Conservation (phyloP, 2,329 filamentous ascomycete genomes). For the Hymenoscyphus infarciens region DNA sequence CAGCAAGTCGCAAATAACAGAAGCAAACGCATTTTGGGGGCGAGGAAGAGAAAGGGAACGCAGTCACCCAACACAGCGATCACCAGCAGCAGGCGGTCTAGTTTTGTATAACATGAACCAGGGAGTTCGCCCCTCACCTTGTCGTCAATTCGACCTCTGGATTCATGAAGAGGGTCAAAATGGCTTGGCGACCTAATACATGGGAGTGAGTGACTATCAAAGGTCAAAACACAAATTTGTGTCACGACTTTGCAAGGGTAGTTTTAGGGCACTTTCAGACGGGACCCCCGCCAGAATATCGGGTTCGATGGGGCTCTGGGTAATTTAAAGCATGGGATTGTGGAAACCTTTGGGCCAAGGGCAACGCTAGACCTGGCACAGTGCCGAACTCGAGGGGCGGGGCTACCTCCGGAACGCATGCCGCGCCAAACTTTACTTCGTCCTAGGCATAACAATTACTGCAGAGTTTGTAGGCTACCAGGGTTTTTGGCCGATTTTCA, state of each 20-base stretch:
- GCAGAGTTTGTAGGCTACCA: too few relatives aligned
- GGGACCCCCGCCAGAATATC: background rate
- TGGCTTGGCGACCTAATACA: background rate
- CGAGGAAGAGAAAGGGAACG: background rate
- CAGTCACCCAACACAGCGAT: background rate
- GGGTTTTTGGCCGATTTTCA: too few relatives aligned
- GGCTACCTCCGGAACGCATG: background rate
- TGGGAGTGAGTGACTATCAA: conserved; percentile 1
- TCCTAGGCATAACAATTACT: too few relatives aligned
- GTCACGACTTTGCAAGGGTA: background rate
- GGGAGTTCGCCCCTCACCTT: background rate
- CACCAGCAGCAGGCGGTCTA: background rate
- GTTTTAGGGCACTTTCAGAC: background rate
- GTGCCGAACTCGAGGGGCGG: background rate
- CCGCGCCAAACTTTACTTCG: background rate
- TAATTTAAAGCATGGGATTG: background rate
- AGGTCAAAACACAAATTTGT: background rate
- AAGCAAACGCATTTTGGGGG: conserved; percentile 1
- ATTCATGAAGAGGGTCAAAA: background rate
- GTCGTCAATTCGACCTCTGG: background rate
- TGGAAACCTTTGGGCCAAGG: background rate
- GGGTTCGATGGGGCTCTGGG: too few relatives aligned
- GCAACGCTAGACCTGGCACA: background rate
- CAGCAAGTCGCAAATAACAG: background rate
- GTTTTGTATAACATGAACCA: conserved; percentile 1